phyloP scores from a whole-genome alignment of 345 rosid species.

The Noccaea caerulescens region DNA sequence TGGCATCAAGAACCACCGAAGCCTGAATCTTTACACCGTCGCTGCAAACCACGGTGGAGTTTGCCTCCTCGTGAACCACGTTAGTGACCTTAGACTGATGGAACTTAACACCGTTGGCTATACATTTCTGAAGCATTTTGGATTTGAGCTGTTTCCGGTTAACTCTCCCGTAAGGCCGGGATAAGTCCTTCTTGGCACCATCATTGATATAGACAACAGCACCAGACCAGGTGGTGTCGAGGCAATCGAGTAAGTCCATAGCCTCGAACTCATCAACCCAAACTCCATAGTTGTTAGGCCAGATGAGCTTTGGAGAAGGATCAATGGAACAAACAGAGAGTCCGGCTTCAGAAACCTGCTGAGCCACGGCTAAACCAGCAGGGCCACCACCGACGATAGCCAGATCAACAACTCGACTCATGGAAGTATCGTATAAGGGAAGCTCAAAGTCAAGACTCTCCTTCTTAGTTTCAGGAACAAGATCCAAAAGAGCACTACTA shows the following conservation, averaged over 20 bases:
- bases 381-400: conserved; percentile 99
- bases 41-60: conserved; percentile 77
- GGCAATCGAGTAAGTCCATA: conserved; percentile 95
- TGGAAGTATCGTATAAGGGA: conserved; percentile 72
- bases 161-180: conserved; percentile 93
- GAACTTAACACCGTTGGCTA: conserved; percentile 80
- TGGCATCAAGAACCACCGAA: conserved; percentile 88
- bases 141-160: conserved; percentile 90
- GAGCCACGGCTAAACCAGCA: conserved; percentile 97
- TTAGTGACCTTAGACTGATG: conserved; percentile 90
- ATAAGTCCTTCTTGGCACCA: conserved; percentile 60
- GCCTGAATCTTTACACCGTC: conserved; percentile 90
- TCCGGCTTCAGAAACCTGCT: conserved; percentile 91
- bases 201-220: conserved; percentile 80
- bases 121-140: conserved; percentile 90
- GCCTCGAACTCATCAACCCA: conserved; percentile 99
- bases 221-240: conserved; percentile 94
- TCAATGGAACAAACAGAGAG: conserved; percentile 90
- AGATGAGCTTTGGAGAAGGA: conserved; percentile 85
- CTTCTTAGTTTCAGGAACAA: conserved; percentile 87
- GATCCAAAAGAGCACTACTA: conserved; percentile 74
- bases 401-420: conserved; percentile 67
- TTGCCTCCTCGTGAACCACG: conserved; percentile 81
- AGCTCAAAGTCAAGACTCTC: conserved; percentile 88
- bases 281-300: conserved; percentile 98